A percentile compares a stretch with the other conserved stretches of the same genome.
These are phyloP conservation scores for Lactifluus hygrophoroides DNA, from an alignment of 768 basidiomycete species.

Conservation along the genomic window DNA sequence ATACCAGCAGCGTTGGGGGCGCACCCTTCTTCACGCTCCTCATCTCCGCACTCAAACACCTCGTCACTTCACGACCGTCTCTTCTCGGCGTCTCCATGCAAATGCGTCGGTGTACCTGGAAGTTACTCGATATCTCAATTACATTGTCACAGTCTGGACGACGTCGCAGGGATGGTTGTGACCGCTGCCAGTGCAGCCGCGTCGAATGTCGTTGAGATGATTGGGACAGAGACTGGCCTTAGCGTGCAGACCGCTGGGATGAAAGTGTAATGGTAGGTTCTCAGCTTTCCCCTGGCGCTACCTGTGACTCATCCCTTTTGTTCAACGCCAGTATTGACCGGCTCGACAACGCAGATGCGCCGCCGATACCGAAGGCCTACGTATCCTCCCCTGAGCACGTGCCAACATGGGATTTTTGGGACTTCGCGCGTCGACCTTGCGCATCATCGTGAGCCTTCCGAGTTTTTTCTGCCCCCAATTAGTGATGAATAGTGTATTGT, in stretches of 20 bases:
- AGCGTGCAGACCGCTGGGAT: slow-evolving; percentile 68
- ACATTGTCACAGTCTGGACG: slow-evolving; percentile 54
- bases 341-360: slow-evolving; percentile 93
- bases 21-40: slow-evolving; percentile 71
- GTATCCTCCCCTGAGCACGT: slow-evolving; percentile 86
- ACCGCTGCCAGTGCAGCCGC: slow-evolving; percentile 77
- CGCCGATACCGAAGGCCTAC: slow-evolving; percentile 88
- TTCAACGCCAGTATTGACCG: slow-evolving; percentile 73
- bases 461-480: no score
- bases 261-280: slow-evolving; percentile 81
- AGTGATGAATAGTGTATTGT: no score
- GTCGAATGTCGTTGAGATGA: slow-evolving; percentile 81
- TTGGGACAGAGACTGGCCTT: slow-evolving; percentile 58
- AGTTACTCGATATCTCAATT: no score
- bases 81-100: slow-evolving; percentile 72
- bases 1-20: slow-evolving; percentile 48
- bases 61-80: slow-evolving; percentile 83
- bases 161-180: slow-evolving; percentile 76
- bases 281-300: background rate
- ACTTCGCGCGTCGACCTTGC: no score
- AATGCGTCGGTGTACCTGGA: slow-evolving; percentile 61
- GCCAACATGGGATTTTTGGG: no score
- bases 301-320: background rate
- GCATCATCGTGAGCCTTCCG: no score
- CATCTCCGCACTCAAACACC: slow-evolving; percentile 73